phyloP scores from a whole-genome alignment of 2,329 filamentous ascomycete species.

The Teratosphaeria destructans region DNA sequence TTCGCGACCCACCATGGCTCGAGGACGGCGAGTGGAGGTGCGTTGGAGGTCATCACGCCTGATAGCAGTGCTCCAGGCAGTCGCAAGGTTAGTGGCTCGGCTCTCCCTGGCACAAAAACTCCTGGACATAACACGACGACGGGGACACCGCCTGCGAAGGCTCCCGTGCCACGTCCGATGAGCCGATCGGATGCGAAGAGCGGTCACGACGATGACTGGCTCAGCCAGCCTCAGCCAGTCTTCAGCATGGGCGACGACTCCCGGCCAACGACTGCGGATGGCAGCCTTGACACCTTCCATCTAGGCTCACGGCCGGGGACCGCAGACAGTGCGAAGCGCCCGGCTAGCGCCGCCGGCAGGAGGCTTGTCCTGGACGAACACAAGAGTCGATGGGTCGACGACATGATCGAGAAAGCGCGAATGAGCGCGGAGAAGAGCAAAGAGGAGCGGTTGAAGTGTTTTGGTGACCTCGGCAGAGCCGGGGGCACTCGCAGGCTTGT shows the following conservation, averaged over 20 bases:
- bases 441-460: slow-evolving; percentile 31
- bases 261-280: slow-evolving; percentile 7
- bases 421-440: slow-evolving; percentile 42
- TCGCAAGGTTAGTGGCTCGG: slow-evolving; percentile 18
- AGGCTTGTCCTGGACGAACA: slow-evolving; percentile 42
- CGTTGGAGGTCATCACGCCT: slow-evolving; percentile 45
- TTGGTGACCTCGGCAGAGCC: slow-evolving; percentile 61
- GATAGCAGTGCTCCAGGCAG: slow-evolving; percentile 15
- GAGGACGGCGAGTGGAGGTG: slow-evolving; percentile 46
- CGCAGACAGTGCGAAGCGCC: slow-evolving; percentile 14
- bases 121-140: neutral
- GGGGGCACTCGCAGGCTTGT: slow-evolving; percentile 65
- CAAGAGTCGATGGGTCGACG: slow-evolving; percentile 71
- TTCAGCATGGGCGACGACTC: slow-evolving; percentile 3
- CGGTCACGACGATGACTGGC: neutral
- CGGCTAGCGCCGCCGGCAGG: slow-evolving; percentile 8
- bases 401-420: slow-evolving; percentile 69
- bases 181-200: neutral
- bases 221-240: neutral
- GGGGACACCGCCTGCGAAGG: neutral
- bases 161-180: neutral
- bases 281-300: neutral
- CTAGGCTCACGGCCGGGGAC: slow-evolving; percentile 15
- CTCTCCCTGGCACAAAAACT: neutral
- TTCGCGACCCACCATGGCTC: slow-evolving; percentile 87